Percentiles rank a stretch among this genome's conserved stretches.
These are phyloP conservation scores for Acorus calamus DNA, from an alignment of 106 monocot species.

Conservation along the genomic window DNA sequence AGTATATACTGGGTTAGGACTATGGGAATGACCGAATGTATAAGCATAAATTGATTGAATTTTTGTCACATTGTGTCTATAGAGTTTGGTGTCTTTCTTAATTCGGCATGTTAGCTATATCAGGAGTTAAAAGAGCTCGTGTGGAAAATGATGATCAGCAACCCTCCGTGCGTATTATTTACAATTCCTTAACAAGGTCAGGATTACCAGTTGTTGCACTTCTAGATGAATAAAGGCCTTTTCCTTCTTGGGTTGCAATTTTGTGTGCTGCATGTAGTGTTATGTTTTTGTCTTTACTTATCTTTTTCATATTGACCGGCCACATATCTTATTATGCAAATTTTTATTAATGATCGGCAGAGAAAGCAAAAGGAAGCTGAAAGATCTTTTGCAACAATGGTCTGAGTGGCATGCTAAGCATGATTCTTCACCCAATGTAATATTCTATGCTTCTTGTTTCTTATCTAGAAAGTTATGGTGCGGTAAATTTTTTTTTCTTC, in stretches of 20 bases:
- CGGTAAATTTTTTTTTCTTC: neutral
- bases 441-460: neutral
- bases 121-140: conserved; percentile 72
- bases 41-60: neutral
- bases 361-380: conserved; percentile 83
- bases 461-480: neutral
- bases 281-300: neutral
- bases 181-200: conserved; percentile 70
- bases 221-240: neutral
- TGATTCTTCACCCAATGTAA: conserved; percentile 33
- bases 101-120: conserved; percentile 31
- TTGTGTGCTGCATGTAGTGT: neutral
- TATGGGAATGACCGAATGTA: neutral
- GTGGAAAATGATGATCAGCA: conserved; percentile 40
- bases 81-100: conserved; percentile 26
- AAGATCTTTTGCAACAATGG: conserved; percentile 85
- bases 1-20: too few relatives aligned
- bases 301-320: neutral
- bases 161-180: conserved; percentile 72
- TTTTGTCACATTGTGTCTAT: neutral
- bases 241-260: neutral
- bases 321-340: neutral
- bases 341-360: conserved; percentile 19
- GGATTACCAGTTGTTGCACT: neutral
- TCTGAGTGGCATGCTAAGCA: conserved; percentile 62